Evolutionary conservation across 192 early-diverging fungal genomes (phyloP).

Genomic region (Coemansia javaensis): DNA sequence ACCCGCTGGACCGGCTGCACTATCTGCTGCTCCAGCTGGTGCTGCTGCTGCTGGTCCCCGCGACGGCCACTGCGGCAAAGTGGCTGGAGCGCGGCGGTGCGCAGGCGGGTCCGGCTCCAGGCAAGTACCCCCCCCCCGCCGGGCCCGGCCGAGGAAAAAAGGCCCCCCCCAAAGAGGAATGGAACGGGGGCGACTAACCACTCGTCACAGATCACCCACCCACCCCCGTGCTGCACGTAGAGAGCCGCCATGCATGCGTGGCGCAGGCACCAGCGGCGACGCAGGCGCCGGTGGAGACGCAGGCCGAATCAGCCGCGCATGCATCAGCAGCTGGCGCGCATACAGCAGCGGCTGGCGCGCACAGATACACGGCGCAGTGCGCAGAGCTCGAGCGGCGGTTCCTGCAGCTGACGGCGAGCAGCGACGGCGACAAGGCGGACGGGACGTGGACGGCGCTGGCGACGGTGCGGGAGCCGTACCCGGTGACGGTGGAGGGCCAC

Average conservation of each 20-base stretch:
- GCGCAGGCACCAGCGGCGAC: too few relatives aligned
- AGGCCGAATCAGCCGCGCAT: too few relatives aligned
- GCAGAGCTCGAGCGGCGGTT: slow-evolving; percentile 25
- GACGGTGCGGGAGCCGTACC: slow-evolving; percentile 21
- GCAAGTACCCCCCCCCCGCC: too few relatives aligned
- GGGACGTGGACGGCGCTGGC: slow-evolving; percentile 24
- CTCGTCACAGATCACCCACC: too few relatives aligned
- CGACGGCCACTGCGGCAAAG: background rate
- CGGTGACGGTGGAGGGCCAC: slow-evolving; percentile 38
- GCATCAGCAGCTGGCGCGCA: background rate
- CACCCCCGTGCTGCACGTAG: too few relatives aligned
- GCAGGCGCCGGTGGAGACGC: too few relatives aligned
- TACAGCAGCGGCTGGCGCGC: slow-evolving; percentile 2
- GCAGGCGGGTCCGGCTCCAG: background rate
- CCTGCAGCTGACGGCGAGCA: slow-evolving; percentile 15
- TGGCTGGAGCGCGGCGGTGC: background rate
- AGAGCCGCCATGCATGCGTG: too few relatives aligned
- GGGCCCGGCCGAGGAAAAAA: too few relatives aligned
- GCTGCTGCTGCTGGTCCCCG: slow-evolving; percentile 14
- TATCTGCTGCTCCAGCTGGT: slow-evolving; percentile 42
- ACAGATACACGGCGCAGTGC: slow-evolving; percentile 26
- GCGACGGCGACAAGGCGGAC: background rate
- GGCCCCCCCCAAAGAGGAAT: too few relatives aligned
- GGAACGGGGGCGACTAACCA: too few relatives aligned
- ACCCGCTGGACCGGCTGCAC: slow-evolving; percentile 44